phyloP scores from a whole-genome alignment of 2,329 filamentous ascomycete genomes.

The Ophiostoma perfectum region DNA sequence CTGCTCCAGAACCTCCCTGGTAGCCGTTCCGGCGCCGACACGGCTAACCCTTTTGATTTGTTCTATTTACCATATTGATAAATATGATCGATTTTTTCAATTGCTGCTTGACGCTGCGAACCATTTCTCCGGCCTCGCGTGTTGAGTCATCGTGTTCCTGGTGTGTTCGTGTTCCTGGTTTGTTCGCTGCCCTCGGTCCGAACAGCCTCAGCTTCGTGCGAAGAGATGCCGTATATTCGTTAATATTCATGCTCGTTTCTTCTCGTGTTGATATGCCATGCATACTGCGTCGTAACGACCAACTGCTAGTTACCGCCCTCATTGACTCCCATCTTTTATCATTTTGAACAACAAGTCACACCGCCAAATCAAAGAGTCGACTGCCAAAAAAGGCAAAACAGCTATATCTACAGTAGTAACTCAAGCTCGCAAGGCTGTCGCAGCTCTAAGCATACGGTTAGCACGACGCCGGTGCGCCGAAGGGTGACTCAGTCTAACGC shows the following conservation, averaged over 20 bases:
- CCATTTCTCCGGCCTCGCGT: neutral
- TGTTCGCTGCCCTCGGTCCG: no score
- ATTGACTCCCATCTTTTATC: no score
- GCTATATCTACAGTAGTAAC: neutral
- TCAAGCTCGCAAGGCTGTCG: neutral
- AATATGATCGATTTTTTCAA: neutral
- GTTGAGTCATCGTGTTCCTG: neutral
- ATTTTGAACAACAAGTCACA: neutral
- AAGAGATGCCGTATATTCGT: neutral
- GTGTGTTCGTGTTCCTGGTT: no score
- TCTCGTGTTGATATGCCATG: no score
- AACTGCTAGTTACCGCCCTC: neutral
- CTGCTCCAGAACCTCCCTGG: slow-evolving; percentile 5
- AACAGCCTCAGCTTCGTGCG: neutral
- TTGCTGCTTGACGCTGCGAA: neutral
- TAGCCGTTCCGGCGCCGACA: slow-evolving; percentile 11
- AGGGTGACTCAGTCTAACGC: neutral
- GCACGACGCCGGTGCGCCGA: neutral
- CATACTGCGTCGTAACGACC: no score
- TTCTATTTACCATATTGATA: neutral
- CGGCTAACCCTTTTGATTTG: neutral
- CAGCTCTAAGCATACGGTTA: neutral
- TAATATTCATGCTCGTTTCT: no score
- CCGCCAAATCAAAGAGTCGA: neutral
- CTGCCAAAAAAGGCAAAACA: neutral